phyloP scores from a whole-genome alignment of 176 grass and related monocot genomes.

The Musa acuminata region DNA sequence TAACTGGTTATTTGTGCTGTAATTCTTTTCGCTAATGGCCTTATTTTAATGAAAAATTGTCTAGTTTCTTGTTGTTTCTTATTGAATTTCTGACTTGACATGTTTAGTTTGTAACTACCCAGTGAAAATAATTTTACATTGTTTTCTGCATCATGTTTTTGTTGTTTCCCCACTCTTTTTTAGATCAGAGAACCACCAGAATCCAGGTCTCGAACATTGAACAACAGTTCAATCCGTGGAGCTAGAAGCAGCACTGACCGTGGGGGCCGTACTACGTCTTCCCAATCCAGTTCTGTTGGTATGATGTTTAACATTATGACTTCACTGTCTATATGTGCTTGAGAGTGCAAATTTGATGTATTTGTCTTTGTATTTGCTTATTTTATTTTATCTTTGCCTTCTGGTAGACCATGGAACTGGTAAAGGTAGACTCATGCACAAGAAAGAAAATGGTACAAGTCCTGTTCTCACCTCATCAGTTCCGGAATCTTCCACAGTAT shows the following conservation, averaged over 20 bases:
- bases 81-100: background rate
- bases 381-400: background rate
- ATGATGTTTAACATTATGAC: background rate
- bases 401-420: conserved; percentile 29
- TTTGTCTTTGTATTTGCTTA: background rate
- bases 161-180: background rate
- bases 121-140: too few species aligned
- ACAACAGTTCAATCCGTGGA: conserved; percentile 36
- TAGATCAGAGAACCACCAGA: conserved; percentile 73
- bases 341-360: background rate
- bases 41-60: background rate
- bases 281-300: conserved; percentile 53
- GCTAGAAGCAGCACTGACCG: conserved; percentile 62
- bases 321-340: background rate
- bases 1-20: background rate
- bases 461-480: conserved; percentile 31
- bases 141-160: too few species aligned
- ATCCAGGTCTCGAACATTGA: conserved; percentile 56
- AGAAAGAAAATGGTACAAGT: conserved; percentile 38
- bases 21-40: background rate
- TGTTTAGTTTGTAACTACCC: background rate
- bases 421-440: conserved; percentile 34
- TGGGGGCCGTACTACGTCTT: conserved; percentile 20
- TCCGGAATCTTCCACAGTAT: conserved; percentile 28
- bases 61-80: background rate